These are phyloP conservation scores for Triadica sebifera DNA, from an alignment of 345 rosid genomes.

Conservation along the genomic window DNA sequence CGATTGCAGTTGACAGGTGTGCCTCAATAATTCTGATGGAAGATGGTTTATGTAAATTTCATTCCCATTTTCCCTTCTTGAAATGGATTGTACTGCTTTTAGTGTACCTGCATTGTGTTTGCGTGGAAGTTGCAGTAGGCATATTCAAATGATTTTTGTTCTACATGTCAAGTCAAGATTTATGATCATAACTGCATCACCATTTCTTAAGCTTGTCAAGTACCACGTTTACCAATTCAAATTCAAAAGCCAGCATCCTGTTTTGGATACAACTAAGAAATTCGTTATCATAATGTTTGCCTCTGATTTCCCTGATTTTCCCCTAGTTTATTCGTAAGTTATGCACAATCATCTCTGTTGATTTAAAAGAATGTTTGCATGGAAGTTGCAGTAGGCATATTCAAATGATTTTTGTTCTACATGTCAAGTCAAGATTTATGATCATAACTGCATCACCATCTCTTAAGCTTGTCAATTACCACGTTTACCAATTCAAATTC, in stretches of 20 bases:
- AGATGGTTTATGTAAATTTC: background rate
- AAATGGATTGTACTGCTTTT: background rate
- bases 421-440: too few relatives aligned
- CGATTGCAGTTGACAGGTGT: constrained; percentile 50
- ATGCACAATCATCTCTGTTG: too few relatives aligned
- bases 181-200: background rate
- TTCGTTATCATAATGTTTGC: background rate
- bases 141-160: too few relatives aligned
- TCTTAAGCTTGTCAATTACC: background rate
- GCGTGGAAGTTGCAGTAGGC: too few relatives aligned
- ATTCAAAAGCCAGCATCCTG: background rate
- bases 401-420: too few relatives aligned
- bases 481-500: background rate
- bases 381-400: too few relatives aligned
- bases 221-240: background rate
- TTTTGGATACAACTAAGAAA: background rate
- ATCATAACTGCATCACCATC: background rate
- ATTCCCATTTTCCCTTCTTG: background rate
- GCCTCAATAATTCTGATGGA: constrained; percentile 1
- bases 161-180: too few relatives aligned
- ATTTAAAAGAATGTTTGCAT: background rate
- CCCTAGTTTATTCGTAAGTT: too few relatives aligned
- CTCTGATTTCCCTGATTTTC: too few relatives aligned
- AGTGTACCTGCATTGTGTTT: background rate
- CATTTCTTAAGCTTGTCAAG: background rate